Evolutionary conservation across 345 rosid genomes (phyloP), one percentile per base, ranked within the genome.

Genomic region (Theobroma cacao): DNA sequence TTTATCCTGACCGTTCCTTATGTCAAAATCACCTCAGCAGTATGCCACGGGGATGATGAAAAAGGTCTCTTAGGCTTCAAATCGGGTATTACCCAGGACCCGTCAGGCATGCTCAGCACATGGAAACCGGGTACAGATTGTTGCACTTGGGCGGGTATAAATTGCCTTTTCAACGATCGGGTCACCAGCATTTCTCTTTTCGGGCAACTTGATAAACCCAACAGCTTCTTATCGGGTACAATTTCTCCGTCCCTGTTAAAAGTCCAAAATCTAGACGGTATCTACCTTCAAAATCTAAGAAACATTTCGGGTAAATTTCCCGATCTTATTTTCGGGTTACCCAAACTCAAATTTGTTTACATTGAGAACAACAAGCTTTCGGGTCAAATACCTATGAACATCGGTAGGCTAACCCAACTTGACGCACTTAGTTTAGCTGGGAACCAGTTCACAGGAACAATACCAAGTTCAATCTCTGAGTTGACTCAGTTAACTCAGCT

Each of bases 61-160:
- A 36, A 86, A 3, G 97, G 97, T 79, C 93, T 92, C 38, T 53
- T 91, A 76, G 93, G 83, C 56, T 94, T 94, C 84, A 92, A 94
- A 81, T 76, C 94, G 20, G 89, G 87, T 73, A 86, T 92, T 70
- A 89, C 92, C 72, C 87, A 85, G 36, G 98, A 94, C 31, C 94
- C 97, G 1, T 80, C 91, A 0, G 95, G 91, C 11, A 78, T 89
- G 41, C 94, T 94, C 48, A 82, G 20, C 73, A 59, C 91, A 26
- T 91, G 98, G 97, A 92, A 89, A 72, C 67, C 87, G 59, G 95
- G 93, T 26, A 88, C 97, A n/a, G 86, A 88, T 28, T 94, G 98
- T 77, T 91, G 95, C 80, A 15, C 74, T 0, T 92, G 97, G 97
- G 8, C 30, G 14, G 93, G 92, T 36, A 56, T 92, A 2, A 79